These are phyloP conservation scores for Quercus lobata DNA, from an alignment of 331 rosid genomes.

Conservation along the genomic window DNA sequence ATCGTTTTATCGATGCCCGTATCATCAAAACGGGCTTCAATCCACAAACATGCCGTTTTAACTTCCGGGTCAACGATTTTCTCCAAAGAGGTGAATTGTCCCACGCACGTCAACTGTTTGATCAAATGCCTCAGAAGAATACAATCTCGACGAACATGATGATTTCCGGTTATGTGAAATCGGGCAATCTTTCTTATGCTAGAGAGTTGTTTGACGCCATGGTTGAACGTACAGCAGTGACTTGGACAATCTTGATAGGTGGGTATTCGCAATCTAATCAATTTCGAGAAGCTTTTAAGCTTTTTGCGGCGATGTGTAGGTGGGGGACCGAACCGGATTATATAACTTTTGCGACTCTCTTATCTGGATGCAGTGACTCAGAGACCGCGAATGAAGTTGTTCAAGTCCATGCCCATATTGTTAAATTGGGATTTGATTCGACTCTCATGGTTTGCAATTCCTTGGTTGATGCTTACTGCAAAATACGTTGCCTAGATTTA, in stretches of 20 bases:
- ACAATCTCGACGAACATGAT: constrained; percentile 56
- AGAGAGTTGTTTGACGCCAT: constrained; percentile 52
- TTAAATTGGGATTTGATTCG: constrained; percentile 57
- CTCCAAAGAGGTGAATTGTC: constrained; percentile 41
- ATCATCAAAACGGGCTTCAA: constrained; percentile 69
- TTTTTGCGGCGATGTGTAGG: constrained; percentile 56
- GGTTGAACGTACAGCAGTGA: constrained; percentile 55
- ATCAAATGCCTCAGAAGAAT: constrained; percentile 63
- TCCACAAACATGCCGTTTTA: constrained; percentile 53
- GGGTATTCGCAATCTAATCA: constrained; percentile 44
- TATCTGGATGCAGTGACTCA: constrained; percentile 61
- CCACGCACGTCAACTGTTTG: constrained; percentile 54
- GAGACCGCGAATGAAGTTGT: constrained; percentile 39
- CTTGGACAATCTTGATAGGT: constrained; percentile 81
- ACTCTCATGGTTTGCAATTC: constrained; percentile 76
- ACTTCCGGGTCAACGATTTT: constrained; percentile 36
- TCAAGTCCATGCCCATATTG: constrained; percentile 61
- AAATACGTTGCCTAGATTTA: constrained; percentile 40
- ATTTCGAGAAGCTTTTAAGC: constrained; percentile 48
- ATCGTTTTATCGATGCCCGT: constrained; percentile 41
- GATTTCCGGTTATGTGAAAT: constrained; percentile 61
- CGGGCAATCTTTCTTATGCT: constrained; percentile 55
- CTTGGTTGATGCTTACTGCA: constrained; percentile 79
- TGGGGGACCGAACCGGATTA: constrained; percentile 54
- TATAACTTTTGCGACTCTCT: constrained; percentile 67